Percentiles rank a stretch among this genome's conserved stretches.
These are phyloP conservation scores for Exophiala lecanii-corni DNA, from an alignment of 2,329 filamentous ascomycete genomes.

Conservation along the genomic window DNA sequence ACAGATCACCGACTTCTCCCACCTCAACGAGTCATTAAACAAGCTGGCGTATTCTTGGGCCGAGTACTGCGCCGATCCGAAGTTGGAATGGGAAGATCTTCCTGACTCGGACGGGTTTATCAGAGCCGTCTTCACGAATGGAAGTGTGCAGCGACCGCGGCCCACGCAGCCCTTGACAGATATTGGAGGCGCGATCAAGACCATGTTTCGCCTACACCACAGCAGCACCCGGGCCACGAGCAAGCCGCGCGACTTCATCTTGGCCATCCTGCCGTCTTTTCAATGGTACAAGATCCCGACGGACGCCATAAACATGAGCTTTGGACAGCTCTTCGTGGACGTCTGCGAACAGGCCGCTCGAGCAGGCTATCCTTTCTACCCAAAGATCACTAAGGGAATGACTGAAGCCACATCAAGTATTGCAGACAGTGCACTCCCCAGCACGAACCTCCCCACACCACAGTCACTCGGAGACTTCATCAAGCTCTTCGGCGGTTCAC, in stretches of 20 bases:
- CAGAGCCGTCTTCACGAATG: not conserved
- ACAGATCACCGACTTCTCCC: not conserved
- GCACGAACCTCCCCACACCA: not conserved
- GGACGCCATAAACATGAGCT: not conserved
- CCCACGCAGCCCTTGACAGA: not conserved
- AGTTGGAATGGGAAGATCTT: no score
- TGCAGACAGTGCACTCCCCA: no score
- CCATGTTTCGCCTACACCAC: no score
- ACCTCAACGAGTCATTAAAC: not conserved
- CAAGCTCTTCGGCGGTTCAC: not conserved
- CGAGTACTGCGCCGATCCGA: not conserved
- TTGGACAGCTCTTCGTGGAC: not conserved
- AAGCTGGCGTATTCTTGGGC: not conserved
- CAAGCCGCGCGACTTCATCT: conserved; percentile 5
- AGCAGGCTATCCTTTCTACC: not conserved
- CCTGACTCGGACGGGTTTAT: not conserved
- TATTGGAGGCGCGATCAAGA: no score
- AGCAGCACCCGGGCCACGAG: conserved; percentile 1
- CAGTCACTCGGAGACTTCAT: not conserved
- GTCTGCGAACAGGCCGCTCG: not conserved
- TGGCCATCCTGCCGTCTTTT: conserved; percentile 2
- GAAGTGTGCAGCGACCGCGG: no score
- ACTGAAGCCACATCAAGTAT: not conserved
- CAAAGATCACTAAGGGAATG: not conserved
- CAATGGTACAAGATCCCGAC: conserved; percentile 1